Evolutionary conservation across 495 filamentous ascomycete species (phyloP).

Genomic region (Podospora australis): DNA sequence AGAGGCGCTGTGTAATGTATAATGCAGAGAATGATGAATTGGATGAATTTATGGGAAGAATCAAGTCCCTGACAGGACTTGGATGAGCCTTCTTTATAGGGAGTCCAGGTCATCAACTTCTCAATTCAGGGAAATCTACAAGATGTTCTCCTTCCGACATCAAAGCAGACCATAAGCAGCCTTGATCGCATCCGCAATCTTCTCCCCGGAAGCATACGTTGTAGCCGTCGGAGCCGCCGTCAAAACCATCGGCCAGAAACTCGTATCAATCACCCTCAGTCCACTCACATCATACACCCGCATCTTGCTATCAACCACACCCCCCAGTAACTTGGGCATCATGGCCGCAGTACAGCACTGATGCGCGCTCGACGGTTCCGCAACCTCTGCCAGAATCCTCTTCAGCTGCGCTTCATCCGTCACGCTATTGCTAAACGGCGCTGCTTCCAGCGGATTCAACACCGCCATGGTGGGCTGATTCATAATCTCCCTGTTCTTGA

Average conservation of each 20-base stretch:
- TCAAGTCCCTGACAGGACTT: too few relatives aligned
- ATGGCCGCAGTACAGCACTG: conserved; percentile 42
- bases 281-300: conserved; percentile 44
- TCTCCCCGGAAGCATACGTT: conserved; percentile 52
- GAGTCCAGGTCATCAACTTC: too few relatives aligned
- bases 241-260: conserved; percentile 35
- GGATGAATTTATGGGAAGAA: too few relatives aligned
- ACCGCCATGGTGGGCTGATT: conserved; percentile 34
- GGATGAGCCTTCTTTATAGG: too few relatives aligned
- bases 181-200: conserved; percentile 27
- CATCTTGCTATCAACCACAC: conserved; percentile 43
- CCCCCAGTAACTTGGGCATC: conserved; percentile 32
- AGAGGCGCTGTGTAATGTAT: too few relatives aligned
- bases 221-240: conserved; percentile 38
- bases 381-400: conserved; percentile 24
- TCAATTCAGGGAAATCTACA: too few relatives aligned
- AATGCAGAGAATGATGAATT: too few relatives aligned
- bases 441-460: conserved; percentile 31
- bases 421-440: conserved; percentile 20
- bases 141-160: too few relatives aligned
- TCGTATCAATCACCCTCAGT: conserved; percentile 33
- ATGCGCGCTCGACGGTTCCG: conserved; percentile 24
- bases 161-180: conserved; percentile 16
- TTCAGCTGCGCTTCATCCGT: conserved; percentile 19
- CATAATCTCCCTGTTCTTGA: conserved; percentile 33